Evolutionary conservation across 2,329 filamentous ascomycete genomes (phyloP).

Genomic region (Phoma sp.): DNA sequence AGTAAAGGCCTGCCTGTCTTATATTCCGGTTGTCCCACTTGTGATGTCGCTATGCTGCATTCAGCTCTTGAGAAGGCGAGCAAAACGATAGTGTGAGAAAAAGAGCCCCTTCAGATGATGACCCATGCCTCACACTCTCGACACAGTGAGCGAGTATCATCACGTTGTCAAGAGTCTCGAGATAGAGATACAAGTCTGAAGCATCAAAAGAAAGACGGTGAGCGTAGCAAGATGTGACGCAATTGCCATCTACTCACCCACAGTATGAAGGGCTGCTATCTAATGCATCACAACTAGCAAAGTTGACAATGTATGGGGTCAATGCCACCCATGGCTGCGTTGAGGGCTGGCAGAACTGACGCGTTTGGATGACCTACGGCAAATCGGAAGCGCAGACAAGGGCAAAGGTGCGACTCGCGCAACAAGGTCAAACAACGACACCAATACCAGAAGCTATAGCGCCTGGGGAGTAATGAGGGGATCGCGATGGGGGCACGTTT

Average conservation of each 20-base stretch:
- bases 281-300: conserved; percentile 7
- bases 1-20: too few species aligned
- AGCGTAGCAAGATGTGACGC: conserved; percentile 9
- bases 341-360: conserved; percentile 8
- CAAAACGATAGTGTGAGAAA: too few species aligned
- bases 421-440: conserved; percentile 14
- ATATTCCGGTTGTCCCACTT: too few species aligned
- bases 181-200: too few species aligned
- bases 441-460: neutral
- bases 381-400: neutral
- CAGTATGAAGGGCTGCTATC: conserved; percentile 9
- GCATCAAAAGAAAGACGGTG: neutral
- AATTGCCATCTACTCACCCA: conserved; percentile 6
- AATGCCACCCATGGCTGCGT: conserved; percentile 6
- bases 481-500: conserved; percentile 18
- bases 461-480: conserved; percentile 14
- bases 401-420: neutral
- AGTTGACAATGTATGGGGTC: conserved; percentile 7
- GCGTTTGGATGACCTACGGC: neutral
- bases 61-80: too few species aligned
- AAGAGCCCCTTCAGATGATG: too few species aligned
- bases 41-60: too few species aligned
- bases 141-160: too few species aligned
- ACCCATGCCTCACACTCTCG: too few species aligned
- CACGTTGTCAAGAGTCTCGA: too few species aligned